A percentile compares a stretch with the other conserved stretches of the same genome.
phyloP scores from a whole-genome alignment of 768 basidiomycete species.

The Hebeloma cylindrosporum region DNA sequence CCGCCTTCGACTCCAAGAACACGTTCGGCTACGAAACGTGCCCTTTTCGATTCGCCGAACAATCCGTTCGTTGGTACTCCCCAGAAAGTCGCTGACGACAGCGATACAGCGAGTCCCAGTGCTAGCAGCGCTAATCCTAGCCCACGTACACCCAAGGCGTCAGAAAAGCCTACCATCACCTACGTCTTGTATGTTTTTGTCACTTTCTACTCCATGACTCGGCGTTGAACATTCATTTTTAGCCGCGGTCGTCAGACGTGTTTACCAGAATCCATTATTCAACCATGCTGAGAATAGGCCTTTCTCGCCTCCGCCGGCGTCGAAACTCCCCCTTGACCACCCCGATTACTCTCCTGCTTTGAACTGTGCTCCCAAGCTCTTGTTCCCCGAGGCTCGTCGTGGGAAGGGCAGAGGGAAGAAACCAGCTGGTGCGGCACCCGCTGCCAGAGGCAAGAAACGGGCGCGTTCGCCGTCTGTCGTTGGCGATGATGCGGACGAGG shows the following conservation, averaged over 20 bases:
- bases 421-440: neutral
- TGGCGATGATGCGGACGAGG: constrained; percentile 5
- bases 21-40: constrained; percentile 23
- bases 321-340: constrained; percentile 58
- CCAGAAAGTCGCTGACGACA: constrained; percentile 34
- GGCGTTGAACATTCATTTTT: constrained; percentile 34
- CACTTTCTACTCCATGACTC: constrained; percentile 26
- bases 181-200: constrained; percentile 66
- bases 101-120: constrained; percentile 29
- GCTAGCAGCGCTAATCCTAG: constrained; percentile 23
- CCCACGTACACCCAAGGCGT: constrained; percentile 37
- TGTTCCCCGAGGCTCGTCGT: constrained; percentile 44
- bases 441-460: constrained; percentile 4
- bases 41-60: constrained; percentile 60
- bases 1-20: constrained; percentile 42
- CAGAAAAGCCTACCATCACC: constrained; percentile 63
- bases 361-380: constrained; percentile 52
- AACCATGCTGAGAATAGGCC: constrained; percentile 43
- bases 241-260: constrained; percentile 70
- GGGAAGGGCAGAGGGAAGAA: constrained; percentile 8
- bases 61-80: constrained; percentile 67
- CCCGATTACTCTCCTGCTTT: constrained; percentile 64
- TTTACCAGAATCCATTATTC: constrained; percentile 65
- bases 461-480: constrained; percentile 20
- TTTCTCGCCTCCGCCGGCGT: constrained; percentile 43